phyloP scores from a whole-genome alignment of 176 grass and related monocot species.

The Musa beccarii region DNA sequence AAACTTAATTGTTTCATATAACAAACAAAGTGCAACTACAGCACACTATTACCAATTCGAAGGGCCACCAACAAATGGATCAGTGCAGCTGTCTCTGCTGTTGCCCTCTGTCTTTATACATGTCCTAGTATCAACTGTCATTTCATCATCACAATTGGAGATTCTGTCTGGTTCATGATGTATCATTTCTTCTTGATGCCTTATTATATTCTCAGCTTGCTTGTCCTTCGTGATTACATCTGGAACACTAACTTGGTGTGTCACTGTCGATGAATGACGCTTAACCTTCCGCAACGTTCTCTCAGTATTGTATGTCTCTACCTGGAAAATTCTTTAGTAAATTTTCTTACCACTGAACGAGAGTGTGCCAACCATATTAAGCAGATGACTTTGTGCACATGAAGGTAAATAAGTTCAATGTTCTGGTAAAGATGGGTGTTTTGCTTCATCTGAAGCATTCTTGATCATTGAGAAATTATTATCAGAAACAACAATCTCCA shows the following conservation, averaged over 20 bases:
- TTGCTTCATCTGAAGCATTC: too few species aligned
- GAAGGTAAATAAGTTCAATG: neutral
- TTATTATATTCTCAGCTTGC: slow-evolving; percentile 18
- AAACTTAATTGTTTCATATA: neutral
- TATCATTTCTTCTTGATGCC: slow-evolving; percentile 7
- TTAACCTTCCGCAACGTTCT: slow-evolving; percentile 78
- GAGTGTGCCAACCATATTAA: slow-evolving; percentile 14
- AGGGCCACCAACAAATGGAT: slow-evolving; percentile 41
- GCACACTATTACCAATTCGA: slow-evolving; percentile 64
- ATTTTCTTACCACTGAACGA: neutral
- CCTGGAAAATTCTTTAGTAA: slow-evolving; percentile 31
- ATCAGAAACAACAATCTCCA: too few species aligned
- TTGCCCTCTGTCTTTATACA: slow-evolving; percentile 17
- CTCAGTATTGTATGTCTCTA: slow-evolving; percentile 51
- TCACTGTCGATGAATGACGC: slow-evolving; percentile 25
- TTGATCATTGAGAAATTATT: too few species aligned
- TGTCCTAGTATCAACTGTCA: slow-evolving; percentile 31
- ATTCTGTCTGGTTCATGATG: slow-evolving; percentile 32
- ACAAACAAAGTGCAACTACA: neutral
- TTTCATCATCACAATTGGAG: slow-evolving; percentile 34
- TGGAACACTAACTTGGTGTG: slow-evolving; percentile 31
- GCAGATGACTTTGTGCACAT: slow-evolving; percentile 1
- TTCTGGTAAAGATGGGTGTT: too few species aligned
- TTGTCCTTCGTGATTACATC: slow-evolving; percentile 46
- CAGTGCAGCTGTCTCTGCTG: slow-evolving; percentile 37